Evolutionary conservation across 176 grass and related monocot species (phyloP).

Genomic region (Musa troglodytarum): DNA sequence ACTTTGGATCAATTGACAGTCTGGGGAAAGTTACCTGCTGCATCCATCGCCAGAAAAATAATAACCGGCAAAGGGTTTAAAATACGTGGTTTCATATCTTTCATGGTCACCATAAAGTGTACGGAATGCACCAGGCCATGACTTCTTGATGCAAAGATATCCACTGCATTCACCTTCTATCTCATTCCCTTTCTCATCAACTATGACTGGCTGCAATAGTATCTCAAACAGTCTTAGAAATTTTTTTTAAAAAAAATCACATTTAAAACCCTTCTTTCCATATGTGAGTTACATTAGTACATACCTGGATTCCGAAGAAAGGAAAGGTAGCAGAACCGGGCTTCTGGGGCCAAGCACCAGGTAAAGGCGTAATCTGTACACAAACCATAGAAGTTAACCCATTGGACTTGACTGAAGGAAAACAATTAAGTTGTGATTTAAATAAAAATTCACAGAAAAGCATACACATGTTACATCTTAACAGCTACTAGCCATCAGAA

Average conservation of each 20-base stretch:
- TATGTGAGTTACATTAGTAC: not conserved
- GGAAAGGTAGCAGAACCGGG: constrained; percentile 91
- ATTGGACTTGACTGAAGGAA: constrained; percentile 1
- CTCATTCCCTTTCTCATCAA: constrained; percentile 90
- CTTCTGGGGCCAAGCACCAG: constrained; percentile 93
- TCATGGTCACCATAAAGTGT: constrained; percentile 90
- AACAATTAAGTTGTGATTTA: not conserved
- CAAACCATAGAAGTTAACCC: constrained; percentile 17
- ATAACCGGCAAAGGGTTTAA: constrained; percentile 92
- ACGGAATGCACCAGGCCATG: constrained; percentile 93
- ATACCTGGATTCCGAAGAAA: constrained; percentile 95
- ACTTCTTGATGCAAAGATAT: constrained; percentile 97
- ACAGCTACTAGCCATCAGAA: not conserved
- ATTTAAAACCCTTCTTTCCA: not conserved
- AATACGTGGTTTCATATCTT: constrained; percentile 98
- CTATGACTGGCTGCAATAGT: constrained; percentile 60
- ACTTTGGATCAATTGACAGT: not conserved
- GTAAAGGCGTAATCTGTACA: constrained; percentile 78
- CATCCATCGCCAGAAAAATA: constrained; percentile 98
- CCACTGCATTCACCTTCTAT: constrained; percentile 88
- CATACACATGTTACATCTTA: not conserved
- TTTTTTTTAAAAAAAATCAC: not conserved
- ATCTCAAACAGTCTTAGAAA: not conserved
- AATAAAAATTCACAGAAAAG: not conserved
- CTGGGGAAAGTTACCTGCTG: constrained; percentile 44